phyloP scores from a whole-genome alignment of 1,284 basidiomycete genomes.

The Apiotrichum akiyoshidainum region DNA sequence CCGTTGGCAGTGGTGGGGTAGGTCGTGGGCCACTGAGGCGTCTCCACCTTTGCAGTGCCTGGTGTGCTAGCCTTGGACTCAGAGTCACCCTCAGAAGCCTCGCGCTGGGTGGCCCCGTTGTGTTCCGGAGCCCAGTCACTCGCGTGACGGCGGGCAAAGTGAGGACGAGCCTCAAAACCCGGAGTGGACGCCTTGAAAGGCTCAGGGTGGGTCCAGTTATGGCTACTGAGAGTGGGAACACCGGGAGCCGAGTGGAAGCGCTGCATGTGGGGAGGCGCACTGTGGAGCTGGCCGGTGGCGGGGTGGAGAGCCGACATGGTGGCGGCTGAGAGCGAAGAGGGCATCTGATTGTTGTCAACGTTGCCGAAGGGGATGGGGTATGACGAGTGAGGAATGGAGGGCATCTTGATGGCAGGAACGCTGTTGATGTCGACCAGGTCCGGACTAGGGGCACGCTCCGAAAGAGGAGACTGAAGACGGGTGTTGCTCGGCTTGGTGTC shows the following conservation, averaged over 20 bases:
- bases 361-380: constrained; percentile 26
- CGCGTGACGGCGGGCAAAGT: constrained; percentile 12
- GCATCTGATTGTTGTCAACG: constrained; percentile 16
- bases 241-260: constrained; percentile 43
- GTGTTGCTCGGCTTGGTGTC: neutral
- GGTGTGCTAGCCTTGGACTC: constrained; percentile 11
- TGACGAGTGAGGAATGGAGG: constrained; percentile 18
- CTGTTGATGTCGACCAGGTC: constrained; percentile 33
- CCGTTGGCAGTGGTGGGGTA: constrained; percentile 4
- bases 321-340: constrained; percentile 10
- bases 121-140: constrained; percentile 18
- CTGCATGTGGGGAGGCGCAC: constrained; percentile 39
- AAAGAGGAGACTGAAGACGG: constrained; percentile 14
- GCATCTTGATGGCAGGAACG: constrained; percentile 30
- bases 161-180: constrained; percentile 17
- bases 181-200: constrained; percentile 17
- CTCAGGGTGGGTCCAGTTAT: constrained; percentile 23
- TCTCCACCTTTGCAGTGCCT: neutral
- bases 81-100: constrained; percentile 22
- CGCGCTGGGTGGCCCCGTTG: constrained; percentile 17
- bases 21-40: constrained; percentile 6
- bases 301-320: constrained; percentile 6
- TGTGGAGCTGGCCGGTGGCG: constrained; percentile 26
- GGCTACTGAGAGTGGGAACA: constrained; percentile 30
- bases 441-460: constrained; percentile 15